These are phyloP conservation scores for Trichoderma brevicompactum DNA, from an alignment of 2,329 filamentous ascomycete genomes.

Conservation along the genomic window DNA sequence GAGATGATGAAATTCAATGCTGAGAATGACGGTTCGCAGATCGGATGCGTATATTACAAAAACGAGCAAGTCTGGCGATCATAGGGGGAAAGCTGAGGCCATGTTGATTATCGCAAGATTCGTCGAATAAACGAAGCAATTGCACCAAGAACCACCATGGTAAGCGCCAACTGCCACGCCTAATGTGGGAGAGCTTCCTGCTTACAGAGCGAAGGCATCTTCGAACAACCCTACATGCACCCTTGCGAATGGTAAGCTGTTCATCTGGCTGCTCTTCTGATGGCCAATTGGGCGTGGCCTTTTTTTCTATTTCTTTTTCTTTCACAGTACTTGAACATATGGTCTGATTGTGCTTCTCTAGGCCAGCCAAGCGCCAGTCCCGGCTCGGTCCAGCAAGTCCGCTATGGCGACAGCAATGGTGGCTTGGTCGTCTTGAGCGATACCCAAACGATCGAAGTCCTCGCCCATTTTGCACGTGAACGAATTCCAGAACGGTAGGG, in stretches of 20 bases:
- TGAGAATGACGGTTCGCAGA: background rate
- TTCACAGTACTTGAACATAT: background rate
- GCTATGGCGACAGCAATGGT: conserved; percentile 15
- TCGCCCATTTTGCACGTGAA: conserved; percentile 22
- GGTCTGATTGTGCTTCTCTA: background rate
- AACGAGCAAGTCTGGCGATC: background rate
- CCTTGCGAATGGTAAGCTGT: conserved; percentile 11
- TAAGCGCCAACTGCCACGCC: background rate
- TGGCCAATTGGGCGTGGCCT: background rate
- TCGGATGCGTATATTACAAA: conserved; percentile 7
- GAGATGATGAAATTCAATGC: conserved; percentile 2
- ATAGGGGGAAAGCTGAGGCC: background rate
- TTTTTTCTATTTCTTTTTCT: background rate
- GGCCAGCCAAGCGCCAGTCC: conserved; percentile 20
- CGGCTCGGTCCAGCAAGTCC: conserved; percentile 11
- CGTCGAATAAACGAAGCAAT: background rate
- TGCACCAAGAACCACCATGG: background rate
- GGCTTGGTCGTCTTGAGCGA: conserved; percentile 21
- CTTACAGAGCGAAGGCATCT: background rate
- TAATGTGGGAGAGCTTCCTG: background rate
- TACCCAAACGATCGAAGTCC: conserved; percentile 17
- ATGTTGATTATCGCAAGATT: background rate
- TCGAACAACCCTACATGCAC: conserved; percentile 4
- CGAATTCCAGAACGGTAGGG: conserved; percentile 17
- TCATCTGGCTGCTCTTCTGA: too few relatives aligned